Percentiles rank a stretch among this genome's conserved stretches.
Evolutionary conservation across 2,329 filamentous ascomycete genomes (phyloP).

Genomic region (Harringtonia lauricola): DNA sequence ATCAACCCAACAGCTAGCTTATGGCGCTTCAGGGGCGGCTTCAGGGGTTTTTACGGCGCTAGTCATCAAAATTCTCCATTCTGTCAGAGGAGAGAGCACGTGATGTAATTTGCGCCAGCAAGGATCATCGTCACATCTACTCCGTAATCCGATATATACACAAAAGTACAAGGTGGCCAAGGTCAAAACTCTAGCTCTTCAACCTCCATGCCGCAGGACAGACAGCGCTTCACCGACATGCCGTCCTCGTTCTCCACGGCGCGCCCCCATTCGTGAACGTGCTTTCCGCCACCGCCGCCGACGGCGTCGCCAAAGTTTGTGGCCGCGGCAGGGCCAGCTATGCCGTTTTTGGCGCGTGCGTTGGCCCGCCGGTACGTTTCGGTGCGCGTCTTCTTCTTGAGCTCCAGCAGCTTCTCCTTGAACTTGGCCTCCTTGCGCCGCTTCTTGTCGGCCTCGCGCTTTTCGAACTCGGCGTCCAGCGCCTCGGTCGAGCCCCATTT

Average conservation of each 20-base stretch:
- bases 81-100: not conserved
- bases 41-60: constrained; percentile 8
- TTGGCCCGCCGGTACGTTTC: constrained; percentile 70
- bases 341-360: constrained; percentile 35
- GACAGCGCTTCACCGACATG: constrained; percentile 70
- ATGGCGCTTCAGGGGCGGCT: constrained; percentile 6
- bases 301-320: constrained; percentile 69
- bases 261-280: constrained; percentile 82
- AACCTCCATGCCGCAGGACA: constrained; percentile 67
- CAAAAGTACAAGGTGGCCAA: too few species aligned
- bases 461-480: constrained; percentile 79
- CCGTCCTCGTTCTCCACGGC: constrained; percentile 60
- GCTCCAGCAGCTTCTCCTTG: constrained; percentile 72
- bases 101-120: not conserved
- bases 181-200: constrained; percentile 58
- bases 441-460: constrained; percentile 69
- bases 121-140: too few species aligned
- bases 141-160: not conserved
- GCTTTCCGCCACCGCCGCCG: constrained; percentile 52
- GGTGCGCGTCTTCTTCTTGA: constrained; percentile 88
- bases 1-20: constrained; percentile 15
- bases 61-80: not conserved
- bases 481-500: constrained; percentile 89
- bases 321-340: constrained; percentile 25
- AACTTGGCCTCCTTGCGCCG: constrained; percentile 84